A percentile compares a stretch with the other conserved stretches of the same genome.
Conservation (phyloP, 1,284 basidiomycete genomes). For the Irpex lacteus region DNA sequence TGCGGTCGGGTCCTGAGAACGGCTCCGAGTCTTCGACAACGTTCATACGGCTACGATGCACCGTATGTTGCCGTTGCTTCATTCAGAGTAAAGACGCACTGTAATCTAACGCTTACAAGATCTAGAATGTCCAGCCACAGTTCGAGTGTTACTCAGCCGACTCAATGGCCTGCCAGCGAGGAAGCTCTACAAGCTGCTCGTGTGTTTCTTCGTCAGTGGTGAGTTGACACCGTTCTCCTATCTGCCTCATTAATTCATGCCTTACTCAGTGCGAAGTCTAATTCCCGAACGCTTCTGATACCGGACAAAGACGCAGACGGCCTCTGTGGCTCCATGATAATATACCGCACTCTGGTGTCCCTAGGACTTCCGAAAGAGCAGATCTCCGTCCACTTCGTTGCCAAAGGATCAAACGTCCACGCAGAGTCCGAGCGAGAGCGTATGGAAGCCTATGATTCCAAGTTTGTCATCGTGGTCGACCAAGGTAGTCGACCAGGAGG, state of each 20-base stretch:
- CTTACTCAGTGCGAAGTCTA: conserved; percentile 1
- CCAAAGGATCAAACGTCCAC: conserved; percentile 29
- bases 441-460: conserved; percentile 21
- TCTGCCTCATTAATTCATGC: not conserved
- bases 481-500: conserved; percentile 30
- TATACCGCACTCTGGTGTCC: conserved; percentile 26
- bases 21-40: too few relatives aligned
- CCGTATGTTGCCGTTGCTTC: too few relatives aligned
- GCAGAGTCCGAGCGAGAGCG: conserved; percentile 20
- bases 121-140: too few relatives aligned
- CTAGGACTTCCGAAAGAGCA: conserved; percentile 22
- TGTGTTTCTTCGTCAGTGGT: not conserved
- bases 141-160: too few relatives aligned
- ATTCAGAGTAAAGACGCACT: too few relatives aligned
- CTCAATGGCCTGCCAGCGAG: not conserved
- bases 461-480: conserved; percentile 26
- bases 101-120: too few relatives aligned
- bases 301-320: conserved; percentile 35
- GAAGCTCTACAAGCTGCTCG: not conserved
- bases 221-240: not conserved
- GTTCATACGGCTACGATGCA: too few relatives aligned
- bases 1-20: too few relatives aligned
- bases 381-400: conserved; percentile 28
- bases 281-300: conserved; percentile 24
- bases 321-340: conserved; percentile 28